Conservation (phyloP, 495 filamentous ascomycete species). For the Amorphotheca resinae region DNA sequence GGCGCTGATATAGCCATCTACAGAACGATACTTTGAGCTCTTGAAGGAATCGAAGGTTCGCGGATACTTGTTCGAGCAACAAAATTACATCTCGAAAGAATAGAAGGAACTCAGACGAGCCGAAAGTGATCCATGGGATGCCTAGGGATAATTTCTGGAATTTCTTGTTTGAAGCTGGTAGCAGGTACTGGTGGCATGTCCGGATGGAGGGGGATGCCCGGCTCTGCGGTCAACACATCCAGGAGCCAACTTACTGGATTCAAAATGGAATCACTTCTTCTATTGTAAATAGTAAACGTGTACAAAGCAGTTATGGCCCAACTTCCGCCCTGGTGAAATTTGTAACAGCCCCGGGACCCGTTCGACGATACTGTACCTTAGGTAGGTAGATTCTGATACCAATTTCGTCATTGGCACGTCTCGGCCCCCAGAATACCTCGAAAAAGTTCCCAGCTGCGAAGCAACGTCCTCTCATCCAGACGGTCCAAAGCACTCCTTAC, state of each 20-base stretch:
- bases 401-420: background rate
- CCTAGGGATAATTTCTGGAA: background rate
- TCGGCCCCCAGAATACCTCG: conserved; percentile 13
- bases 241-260: no score
- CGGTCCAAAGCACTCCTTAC: background rate
- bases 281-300: no score
- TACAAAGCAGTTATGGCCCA: no score
- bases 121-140: background rate
- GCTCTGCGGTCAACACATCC: background rate
- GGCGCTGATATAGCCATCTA: background rate
- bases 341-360: no score
- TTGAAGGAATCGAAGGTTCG: conserved; percentile 72
- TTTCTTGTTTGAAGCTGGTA: background rate
- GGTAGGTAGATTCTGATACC: conserved; percentile 17
- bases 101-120: background rate
- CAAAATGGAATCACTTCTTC: background rate
- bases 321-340: no score
- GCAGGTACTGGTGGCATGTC: background rate
- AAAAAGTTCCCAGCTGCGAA: conserved; percentile 10
- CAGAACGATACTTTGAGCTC: conserved; percentile 89
- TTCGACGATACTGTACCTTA: no score
- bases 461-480: background rate
- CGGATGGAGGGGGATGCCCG: background rate
- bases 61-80: conserved; percentile 86
- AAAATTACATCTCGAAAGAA: conserved; percentile 60